phyloP scores from a whole-genome alignment of 169 alveolate species.

The Eimeria brunetti region DNA sequence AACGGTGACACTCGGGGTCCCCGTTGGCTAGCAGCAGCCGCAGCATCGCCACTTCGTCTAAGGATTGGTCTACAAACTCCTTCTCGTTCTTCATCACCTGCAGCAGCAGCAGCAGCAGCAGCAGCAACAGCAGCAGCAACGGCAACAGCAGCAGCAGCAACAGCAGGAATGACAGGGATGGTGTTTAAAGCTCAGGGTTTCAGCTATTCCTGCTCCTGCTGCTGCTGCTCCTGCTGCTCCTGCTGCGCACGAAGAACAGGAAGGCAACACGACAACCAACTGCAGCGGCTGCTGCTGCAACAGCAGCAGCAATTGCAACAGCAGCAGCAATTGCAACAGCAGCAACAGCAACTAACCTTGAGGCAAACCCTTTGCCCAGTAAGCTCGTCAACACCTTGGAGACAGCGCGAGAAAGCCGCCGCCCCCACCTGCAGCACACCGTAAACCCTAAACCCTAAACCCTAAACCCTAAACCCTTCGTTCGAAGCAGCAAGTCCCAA shows the following conservation, averaged over 20 bases:
- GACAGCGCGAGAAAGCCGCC: constrained; percentile 75
- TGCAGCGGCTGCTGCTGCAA: neutral
- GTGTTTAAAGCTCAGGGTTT: no score
- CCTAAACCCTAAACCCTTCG: neutral
- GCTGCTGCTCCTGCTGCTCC: neutral
- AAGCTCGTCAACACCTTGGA: constrained; percentile 52
- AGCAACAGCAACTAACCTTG: constrained; percentile 42
- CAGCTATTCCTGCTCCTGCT: neutral
- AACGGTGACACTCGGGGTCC: constrained; percentile 89
- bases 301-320: neutral
- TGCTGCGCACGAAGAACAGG: no score
- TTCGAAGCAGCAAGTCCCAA: neutral
- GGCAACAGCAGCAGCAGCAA: neutral
- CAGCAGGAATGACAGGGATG: neutral
- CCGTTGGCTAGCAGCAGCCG: constrained; percentile 90
- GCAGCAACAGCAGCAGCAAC: neutral
- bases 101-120: constrained; percentile 79
- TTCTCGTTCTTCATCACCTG: constrained; percentile 96
- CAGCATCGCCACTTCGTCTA: constrained; percentile 94
- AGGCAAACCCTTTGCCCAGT: constrained; percentile 66
- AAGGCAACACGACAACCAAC: neutral
- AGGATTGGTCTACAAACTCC: constrained; percentile 94
- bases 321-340: neutral
- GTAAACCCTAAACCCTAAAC: neutral
- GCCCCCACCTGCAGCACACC: constrained; percentile 53